Evolutionary conservation across 305 asterid species (phyloP).

Genomic region (Solanum hybrid): DNA sequence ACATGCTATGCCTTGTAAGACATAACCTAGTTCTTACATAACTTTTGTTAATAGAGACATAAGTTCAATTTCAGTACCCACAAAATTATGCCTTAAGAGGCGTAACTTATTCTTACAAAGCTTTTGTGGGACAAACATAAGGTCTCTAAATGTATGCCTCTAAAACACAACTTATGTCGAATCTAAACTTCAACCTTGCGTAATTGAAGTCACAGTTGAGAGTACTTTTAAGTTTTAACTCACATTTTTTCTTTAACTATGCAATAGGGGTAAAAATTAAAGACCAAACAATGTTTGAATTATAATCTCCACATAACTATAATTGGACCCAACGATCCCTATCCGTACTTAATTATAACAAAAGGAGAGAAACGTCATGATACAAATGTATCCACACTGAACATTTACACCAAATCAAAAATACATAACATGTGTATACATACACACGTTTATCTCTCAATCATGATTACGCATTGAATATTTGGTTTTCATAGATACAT

Average conservation of each 20-base stretch:
- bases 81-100: not conserved
- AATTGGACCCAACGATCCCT: not conserved
- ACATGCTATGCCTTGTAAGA: not conserved
- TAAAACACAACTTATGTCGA: not conserved
- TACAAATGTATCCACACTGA: not conserved
- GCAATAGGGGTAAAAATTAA: fast-evolving
- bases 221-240: not conserved
- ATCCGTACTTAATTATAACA: not conserved
- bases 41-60: not conserved
- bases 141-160: fast-evolving
- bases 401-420: not conserved
- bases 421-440: not conserved
- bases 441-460: not conserved
- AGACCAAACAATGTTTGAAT: not conserved
- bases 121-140: not conserved
- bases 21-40: not conserved
- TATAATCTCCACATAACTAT: not conserved
- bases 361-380: not conserved
- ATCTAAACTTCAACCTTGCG: not conserved
- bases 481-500: not conserved
- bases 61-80: not conserved
- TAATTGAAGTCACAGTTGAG: not conserved
- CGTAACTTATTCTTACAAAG: not conserved
- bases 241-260: not conserved
- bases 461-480: not conserved